Evolutionary conservation across 2,329 filamentous ascomycete genomes (phyloP), one percentile per base, ranked within the genome.

Genomic region (Sporothrix pallida): DNA sequence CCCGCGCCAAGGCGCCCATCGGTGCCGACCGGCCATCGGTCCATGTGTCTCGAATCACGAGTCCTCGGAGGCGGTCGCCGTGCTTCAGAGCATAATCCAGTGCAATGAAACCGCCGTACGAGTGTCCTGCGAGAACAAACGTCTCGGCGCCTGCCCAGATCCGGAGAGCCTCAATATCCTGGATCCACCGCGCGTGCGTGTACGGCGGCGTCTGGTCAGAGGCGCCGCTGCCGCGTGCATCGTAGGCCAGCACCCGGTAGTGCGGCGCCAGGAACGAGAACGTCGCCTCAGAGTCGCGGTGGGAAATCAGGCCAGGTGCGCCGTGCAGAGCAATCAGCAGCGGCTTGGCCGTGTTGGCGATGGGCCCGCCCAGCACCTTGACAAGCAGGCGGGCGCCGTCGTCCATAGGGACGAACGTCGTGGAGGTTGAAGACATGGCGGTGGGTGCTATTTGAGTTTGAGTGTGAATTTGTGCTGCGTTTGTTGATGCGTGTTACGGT

Each of bases 141-240:
- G 60, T 63, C 60, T 63, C 60, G 37, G 60, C 60, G 15, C 60
- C 60, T 7, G 60, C 60, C 60, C 60, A 63, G 6, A 1, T 15
- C 8, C 60, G 31, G 2, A 63, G 17, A 3, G 31, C 17, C 15
- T 63, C 60, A 63, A 63, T 63, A 15, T 63, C 60, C 3, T n/a
- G 60, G 17, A 63, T 20, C 60, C 60, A 63, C 31, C 60, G 60
- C 0, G 60, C 37, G 9, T 63, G 60, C 8, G 60, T 70, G 67
- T 70, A 70, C 20, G 67, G 67, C 17, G 46, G 46, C 23, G 44
- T 37, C 23, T 20, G 67, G 48, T 70, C 67, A 1, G 67, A 70
- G 8, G 48, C 67, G 9, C 67, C 67, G 26, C 67, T 70, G 23
- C 67, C 67, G 48, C 67, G 67, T 6, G 46, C 67, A 10, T 70